Evolutionary conservation across 768 basidiomycete species (phyloP), one percentile per base, ranked within the genome.

Genomic region (Boletus rubescentipes): DNA sequence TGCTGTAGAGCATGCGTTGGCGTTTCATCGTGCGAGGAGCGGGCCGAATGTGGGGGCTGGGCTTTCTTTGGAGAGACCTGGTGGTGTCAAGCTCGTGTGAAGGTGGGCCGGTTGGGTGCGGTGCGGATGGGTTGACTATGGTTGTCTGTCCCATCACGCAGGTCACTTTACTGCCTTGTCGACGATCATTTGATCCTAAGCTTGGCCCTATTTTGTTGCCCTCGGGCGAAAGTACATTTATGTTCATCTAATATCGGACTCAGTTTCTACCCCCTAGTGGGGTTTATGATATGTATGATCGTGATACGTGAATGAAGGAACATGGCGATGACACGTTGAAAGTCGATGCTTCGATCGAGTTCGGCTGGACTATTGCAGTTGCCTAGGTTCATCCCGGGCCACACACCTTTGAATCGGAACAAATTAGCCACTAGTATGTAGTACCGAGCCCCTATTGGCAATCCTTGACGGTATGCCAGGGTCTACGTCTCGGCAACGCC

Each of bases 1-100:
- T 53, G 87, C 89, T 11, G 87, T 88, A 15, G 81, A 89, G 36
- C 86, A 83, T 61, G 91, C 91, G 2, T 68, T 91, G 36, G 70
- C 77, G 42, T 86, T 85, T 64, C 76, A 85, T 61, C 78, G 74
- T 41, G 73, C 73, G 18, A 78, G 72, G 46, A 61, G 46, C 40
- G 35, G 68, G 26, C 26, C 26, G 5, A 18, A 34, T 14, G n/a
- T 4, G 11, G 50, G 53, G 9, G 41, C 70, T 9, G 51, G 58
- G 18, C 9, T 31, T 41, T 41, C 50, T 38, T 18, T 35, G n/a
- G 62, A 54, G 49, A 53, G 42, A 31, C 20, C 43, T 39, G 43
- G 45, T 15, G 39, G 49, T 2, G 2, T n/a, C 46, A 67, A 59
- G 46, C 9, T 57, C 1, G 48, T 37, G 23, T 67, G 55, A 65